Evolutionary conservation across 805 yeast species (phyloP).

Genomic region (Nakazawaea ambrosiae): DNA sequence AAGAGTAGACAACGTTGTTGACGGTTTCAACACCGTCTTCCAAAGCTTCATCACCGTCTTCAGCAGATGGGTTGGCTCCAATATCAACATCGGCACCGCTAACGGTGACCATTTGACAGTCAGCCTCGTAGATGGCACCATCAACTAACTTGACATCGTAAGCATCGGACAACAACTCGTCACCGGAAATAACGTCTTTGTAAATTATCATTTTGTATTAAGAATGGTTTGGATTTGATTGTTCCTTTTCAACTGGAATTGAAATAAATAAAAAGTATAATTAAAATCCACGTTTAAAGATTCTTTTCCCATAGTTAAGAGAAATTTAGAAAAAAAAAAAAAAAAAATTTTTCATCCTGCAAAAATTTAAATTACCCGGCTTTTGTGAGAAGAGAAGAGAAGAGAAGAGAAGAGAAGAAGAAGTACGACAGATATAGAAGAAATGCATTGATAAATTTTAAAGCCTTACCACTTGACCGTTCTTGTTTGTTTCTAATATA

Average conservation of each 20-base stretch:
- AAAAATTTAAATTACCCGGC: background rate
- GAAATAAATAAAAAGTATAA: background rate
- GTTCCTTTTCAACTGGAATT: background rate
- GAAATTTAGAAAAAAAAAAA: slow-evolving; percentile 12
- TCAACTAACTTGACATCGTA: slow-evolving; percentile 85
- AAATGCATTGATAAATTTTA: background rate
- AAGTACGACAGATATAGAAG: no score
- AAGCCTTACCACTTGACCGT: background rate
- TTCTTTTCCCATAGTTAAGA: no score
- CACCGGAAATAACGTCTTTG: slow-evolving; percentile 86
- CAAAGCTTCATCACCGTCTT: slow-evolving; percentile 75
- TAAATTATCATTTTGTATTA: slow-evolving; percentile 29
- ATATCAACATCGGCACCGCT: slow-evolving; percentile 87
- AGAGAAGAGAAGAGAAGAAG: no score
- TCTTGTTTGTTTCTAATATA: background rate
- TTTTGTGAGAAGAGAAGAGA: background rate
- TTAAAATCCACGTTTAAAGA: background rate
- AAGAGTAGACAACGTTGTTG: slow-evolving; percentile 97
- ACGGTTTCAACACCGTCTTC: slow-evolving; percentile 88
- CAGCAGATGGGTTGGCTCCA: slow-evolving; percentile 99
- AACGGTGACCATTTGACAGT: slow-evolving; percentile 88
- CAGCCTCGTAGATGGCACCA: slow-evolving; percentile 91
- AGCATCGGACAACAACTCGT: slow-evolving; percentile 96
- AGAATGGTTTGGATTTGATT: background rate
- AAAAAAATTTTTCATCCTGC: slow-evolving; percentile 11